Evolutionary conservation across 495 filamentous ascomycete genomes (phyloP).

Genomic region (Cetradonia linearis): DNA sequence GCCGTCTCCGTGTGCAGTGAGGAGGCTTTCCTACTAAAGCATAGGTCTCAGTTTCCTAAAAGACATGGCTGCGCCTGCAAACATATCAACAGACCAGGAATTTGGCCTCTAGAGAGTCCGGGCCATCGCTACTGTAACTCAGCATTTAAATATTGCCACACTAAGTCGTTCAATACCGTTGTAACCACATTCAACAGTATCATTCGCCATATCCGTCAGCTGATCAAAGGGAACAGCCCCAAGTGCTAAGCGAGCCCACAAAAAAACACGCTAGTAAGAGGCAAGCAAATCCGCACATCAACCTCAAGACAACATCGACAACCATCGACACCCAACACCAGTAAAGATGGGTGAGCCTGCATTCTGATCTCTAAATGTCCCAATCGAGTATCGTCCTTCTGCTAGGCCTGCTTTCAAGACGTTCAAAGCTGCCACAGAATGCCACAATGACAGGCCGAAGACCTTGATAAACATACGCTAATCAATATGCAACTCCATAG

Average conservation of each 20-base stretch:
- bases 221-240: background rate
- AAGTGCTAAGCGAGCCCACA: slow-evolving; percentile 20
- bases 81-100: background rate
- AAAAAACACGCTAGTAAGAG: slow-evolving; percentile 15
- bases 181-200: no score
- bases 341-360: slow-evolving; percentile 23
- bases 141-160: background rate
- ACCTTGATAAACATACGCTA: background rate
- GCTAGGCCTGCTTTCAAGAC: background rate
- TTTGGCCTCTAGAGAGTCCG: background rate
- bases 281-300: slow-evolving; percentile 11
- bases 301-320: slow-evolving; percentile 14
- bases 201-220: background rate
- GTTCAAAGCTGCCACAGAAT: background rate
- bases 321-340: slow-evolving; percentile 8
- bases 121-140: background rate
- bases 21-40: background rate
- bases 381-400: no score
- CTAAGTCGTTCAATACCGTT: background rate
- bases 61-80: background rate
- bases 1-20: background rate
- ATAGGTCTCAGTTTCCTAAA: background rate
- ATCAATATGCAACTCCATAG: slow-evolving; percentile 26
- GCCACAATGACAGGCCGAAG: background rate
- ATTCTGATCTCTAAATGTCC: no score